phyloP scores from a whole-genome alignment of 192 early-diverging fungal species.

The Coemansia furcata region DNA sequence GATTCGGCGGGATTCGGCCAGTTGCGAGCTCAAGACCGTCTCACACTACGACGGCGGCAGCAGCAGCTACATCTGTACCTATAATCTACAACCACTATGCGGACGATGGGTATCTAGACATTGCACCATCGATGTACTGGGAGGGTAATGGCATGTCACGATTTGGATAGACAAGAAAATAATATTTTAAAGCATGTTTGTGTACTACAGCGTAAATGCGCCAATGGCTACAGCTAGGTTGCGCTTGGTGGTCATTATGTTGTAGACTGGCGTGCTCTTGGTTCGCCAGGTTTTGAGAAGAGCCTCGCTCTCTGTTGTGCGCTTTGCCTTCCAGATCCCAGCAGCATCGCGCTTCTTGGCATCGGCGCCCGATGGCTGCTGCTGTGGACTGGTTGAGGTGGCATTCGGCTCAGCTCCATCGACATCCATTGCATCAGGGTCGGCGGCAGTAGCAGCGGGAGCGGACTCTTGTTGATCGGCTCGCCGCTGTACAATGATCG shows the following conservation, averaged over 20 bases:
- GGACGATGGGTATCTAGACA: constrained; percentile 33
- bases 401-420: neutral
- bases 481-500: constrained; percentile 30
- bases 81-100: constrained; percentile 41
- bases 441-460: constrained; percentile 32
- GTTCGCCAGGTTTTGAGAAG: constrained; percentile 79
- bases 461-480: constrained; percentile 4
- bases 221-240: constrained; percentile 88
- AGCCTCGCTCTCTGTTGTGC: constrained; percentile 51
- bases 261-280: constrained; percentile 88
- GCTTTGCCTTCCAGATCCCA: constrained; percentile 49
- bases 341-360: constrained; percentile 52
- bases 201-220: constrained; percentile 55
- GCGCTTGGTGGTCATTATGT: constrained; percentile 76
- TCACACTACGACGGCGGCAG: neutral
- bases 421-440: constrained; percentile 14
- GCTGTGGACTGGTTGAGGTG: neutral
- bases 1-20: constrained; percentile 16
- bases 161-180: constrained; percentile 23
- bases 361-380: neutral
- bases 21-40: neutral
- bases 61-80: neutral
- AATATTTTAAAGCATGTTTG: neutral
- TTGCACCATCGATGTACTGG: constrained; percentile 27
- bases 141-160: constrained; percentile 35